Percentiles rank a stretch among this genome's conserved stretches.
These are phyloP conservation scores for Penicillium glabrum DNA, from an alignment of 2,329 filamentous ascomycete species.

Conservation along the genomic window DNA sequence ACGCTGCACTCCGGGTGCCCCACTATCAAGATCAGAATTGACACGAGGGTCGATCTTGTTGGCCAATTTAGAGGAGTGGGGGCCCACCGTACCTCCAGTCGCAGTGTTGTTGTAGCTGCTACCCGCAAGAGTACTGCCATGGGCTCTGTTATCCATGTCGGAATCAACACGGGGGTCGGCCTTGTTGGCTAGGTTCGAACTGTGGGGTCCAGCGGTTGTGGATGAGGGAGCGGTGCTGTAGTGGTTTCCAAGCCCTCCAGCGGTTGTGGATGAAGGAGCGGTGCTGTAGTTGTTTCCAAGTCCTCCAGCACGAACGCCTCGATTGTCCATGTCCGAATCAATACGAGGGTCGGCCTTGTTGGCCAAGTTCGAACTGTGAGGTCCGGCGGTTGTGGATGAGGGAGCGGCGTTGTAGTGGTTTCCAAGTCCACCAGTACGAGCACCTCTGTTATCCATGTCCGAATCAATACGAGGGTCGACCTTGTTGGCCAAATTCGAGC, in stretches of 20 bases:
- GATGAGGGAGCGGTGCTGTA: neutral
- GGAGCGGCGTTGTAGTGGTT: neutral
- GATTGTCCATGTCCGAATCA: slow-evolving; percentile 1
- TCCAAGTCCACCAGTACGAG: neutral
- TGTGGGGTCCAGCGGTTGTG: neutral
- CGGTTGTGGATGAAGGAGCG: neutral
- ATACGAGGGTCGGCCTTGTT: slow-evolving; percentile 9
- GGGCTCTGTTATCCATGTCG: slow-evolving; percentile 1
- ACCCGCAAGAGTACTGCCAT: neutral
- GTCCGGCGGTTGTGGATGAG: neutral
- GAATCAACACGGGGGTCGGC: slow-evolving; percentile 4
- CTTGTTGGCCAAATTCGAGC: slow-evolving; percentile 1
- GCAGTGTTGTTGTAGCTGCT: slow-evolving; percentile 4
- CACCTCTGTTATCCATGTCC: neutral
- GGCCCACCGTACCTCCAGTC: neutral
- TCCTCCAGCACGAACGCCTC: neutral
- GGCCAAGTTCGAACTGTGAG: neutral
- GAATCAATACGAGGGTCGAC: slow-evolving; percentile 4
- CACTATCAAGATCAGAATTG: neutral
- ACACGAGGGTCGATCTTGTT: slow-evolving; percentile 8
- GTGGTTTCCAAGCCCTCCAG: neutral
- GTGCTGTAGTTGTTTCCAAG: neutral
- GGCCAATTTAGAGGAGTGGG: neutral
- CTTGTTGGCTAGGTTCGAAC: slow-evolving; percentile 2
- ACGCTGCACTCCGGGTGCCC: neutral